Conservation (phyloP, 2,329 filamentous ascomycete genomes). For the Byssochlamys sp. region DNA sequence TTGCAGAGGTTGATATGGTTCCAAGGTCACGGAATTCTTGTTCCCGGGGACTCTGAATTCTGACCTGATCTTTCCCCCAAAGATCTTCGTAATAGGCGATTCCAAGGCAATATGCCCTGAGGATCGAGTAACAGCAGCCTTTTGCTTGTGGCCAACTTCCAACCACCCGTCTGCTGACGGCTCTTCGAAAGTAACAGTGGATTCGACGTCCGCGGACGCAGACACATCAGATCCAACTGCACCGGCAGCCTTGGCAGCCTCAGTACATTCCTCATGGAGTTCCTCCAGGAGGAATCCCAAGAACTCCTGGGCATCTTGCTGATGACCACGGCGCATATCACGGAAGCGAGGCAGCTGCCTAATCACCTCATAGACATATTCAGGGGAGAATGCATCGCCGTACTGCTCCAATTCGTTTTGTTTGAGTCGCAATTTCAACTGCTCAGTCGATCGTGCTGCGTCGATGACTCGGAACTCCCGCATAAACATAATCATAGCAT, state of each 20-base stretch:
- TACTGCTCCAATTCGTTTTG: slow-evolving; percentile 77
- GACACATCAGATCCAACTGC: slow-evolving; percentile 36
- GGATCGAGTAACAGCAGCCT: slow-evolving; percentile 72
- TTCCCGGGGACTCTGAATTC: slow-evolving; percentile 78
- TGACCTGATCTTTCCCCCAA: slow-evolving; percentile 80
- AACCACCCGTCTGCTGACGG: slow-evolving; percentile 64
- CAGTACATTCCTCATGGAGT: slow-evolving; percentile 81
- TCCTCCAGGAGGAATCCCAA: slow-evolving; percentile 85
- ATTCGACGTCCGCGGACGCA: slow-evolving; percentile 36
- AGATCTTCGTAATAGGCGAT: slow-evolving; percentile 86
- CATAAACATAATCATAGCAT: slow-evolving; percentile 96
- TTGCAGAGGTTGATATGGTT: slow-evolving; percentile 89
- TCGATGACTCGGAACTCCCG: slow-evolving; percentile 80
- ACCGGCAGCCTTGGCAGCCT: slow-evolving; percentile 55
- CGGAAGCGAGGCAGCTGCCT: slow-evolving; percentile 76
- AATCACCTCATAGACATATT: slow-evolving; percentile 92
- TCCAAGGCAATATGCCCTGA: slow-evolving; percentile 63
- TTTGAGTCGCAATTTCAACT: slow-evolving; percentile 65
- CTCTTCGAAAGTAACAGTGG: slow-evolving; percentile 20
- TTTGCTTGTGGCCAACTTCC: slow-evolving; percentile 88
- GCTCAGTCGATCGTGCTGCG: slow-evolving; percentile 63
- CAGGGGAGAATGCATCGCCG: slow-evolving; percentile 81
- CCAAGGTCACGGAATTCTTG: slow-evolving; percentile 82
- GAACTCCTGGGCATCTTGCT: slow-evolving; percentile 97
- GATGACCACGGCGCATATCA: slow-evolving; percentile 89